Evolutionary conservation across 1,284 basidiomycete species (phyloP).

Genomic region (Cutaneotrichosporon arboriforme): DNA sequence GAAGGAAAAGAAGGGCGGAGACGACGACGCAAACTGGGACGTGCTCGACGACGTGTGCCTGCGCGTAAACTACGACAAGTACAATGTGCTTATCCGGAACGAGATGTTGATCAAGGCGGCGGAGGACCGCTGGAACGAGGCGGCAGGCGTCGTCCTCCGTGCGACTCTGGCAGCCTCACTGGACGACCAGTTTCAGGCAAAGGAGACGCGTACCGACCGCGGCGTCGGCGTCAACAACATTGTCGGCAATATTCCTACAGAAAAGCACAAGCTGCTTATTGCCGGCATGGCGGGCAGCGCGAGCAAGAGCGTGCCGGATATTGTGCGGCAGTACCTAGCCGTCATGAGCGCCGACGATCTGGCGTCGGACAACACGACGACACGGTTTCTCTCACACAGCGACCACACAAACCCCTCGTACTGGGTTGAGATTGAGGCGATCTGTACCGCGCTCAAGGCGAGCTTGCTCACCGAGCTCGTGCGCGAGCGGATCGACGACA

Average conservation of each 20-base stretch:
- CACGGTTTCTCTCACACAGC: conserved; percentile 56
- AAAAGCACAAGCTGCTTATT: conserved; percentile 21
- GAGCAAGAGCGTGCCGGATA: conserved; percentile 26
- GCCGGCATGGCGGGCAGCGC: conserved; percentile 29
- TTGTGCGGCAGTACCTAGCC: conserved; percentile 33
- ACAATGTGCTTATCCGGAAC: conserved; percentile 83
- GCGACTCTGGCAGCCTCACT: conserved; percentile 67
- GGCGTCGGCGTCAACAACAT: conserved; percentile 32
- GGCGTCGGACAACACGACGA: conserved; percentile 15
- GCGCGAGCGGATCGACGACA: conserved; percentile 75
- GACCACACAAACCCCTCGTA: conserved; percentile 55
- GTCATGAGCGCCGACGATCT: conserved; percentile 39
- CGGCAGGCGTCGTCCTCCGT: conserved; percentile 64
- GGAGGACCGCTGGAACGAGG: conserved; percentile 68
- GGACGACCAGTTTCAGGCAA: conserved; percentile 52
- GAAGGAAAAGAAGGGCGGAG: conserved; percentile 1
- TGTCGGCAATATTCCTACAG: conserved; percentile 25
- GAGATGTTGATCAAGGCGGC: conserved; percentile 69
- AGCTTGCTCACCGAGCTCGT: conserved; percentile 74
- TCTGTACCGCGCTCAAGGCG: conserved; percentile 65
- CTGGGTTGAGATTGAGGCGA: conserved; percentile 73
- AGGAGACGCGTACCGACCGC: conserved; percentile 28
- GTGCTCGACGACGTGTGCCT: conserved; percentile 25
- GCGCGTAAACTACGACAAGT: conserved; percentile 74
- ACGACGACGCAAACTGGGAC: conserved; percentile 13